Percentiles rank a stretch among this genome's conserved stretches.
These are phyloP conservation scores for Citrus inodora DNA, from an alignment of 345 rosid genomes.

Conservation along the genomic window DNA sequence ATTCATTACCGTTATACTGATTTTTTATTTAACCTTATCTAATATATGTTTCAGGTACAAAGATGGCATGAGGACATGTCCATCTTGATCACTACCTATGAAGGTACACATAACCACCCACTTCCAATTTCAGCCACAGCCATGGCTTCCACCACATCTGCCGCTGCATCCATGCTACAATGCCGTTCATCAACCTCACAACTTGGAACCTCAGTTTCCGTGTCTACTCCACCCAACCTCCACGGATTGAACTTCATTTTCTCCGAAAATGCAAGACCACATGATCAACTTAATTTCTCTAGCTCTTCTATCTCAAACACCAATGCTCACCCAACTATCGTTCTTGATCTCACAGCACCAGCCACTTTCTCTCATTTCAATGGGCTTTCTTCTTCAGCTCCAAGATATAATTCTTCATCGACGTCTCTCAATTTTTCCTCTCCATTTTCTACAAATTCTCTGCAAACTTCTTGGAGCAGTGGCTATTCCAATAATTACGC, in stretches of 20 bases:
- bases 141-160: conserved; percentile 30
- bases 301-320: conserved; percentile 43
- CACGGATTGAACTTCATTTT: conserved; percentile 25
- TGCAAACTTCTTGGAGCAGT: not conserved
- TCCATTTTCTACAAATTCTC: conserved; percentile 6
- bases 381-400: conserved; percentile 9
- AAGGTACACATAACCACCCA: conserved; percentile 25
- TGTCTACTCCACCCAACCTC: conserved; percentile 14
- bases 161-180: conserved; percentile 26
- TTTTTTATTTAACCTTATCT: too few relatives aligned
- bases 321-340: conserved; percentile 58
- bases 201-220: conserved; percentile 7
- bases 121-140: conserved; percentile 23
- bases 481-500: conserved; percentile 4
- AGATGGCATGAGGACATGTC: conserved; percentile 20
- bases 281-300: conserved; percentile 25
- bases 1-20: not conserved
- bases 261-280: conserved; percentile 20
- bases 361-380: conserved; percentile 11
- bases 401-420: conserved; percentile 26
- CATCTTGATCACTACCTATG: conserved; percentile 17
- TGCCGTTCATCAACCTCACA: conserved; percentile 10
- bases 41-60: conserved; percentile 6
- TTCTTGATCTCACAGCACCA: conserved; percentile 58
- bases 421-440: conserved; percentile 38